Evolutionary conservation across 2,329 filamentous ascomycete genomes (phyloP), one percentile per base, ranked within the genome.

Genomic region (Arthrobotrys megalospora): DNA sequence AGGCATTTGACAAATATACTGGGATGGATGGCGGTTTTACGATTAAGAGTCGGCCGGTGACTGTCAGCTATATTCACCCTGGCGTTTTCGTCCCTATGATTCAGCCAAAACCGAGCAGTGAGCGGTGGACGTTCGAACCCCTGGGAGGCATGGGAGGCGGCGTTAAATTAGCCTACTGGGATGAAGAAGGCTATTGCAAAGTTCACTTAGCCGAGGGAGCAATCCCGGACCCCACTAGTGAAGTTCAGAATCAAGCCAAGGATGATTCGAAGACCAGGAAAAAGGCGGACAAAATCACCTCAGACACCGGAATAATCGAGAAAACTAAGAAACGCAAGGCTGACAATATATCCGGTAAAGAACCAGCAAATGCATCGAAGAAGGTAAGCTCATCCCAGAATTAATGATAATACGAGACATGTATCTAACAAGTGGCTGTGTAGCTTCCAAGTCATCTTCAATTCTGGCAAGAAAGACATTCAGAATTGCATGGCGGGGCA

Each of bases 71-170:
- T 80, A 94, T 94, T 45, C 93, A 96, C 80, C 89, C 92, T n/a
- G 93, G 93, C 4, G 92, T 96, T 1, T 96, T 96, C 82, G 89
- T 94, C 11, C 92, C 92, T 0, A 91, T 92, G 50, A 87, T 91
- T 60, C 88, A 90, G 63, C 87, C 88, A 6, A 86, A 87, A 4
- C 86, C 88, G 0, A 88, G 88, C 16, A 88, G 87, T n/a, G 87
- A 89, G 12, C 86, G 85, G 53, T 90, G 90, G 82, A 91, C 91
- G 0, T 94, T 95, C 82, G 87, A 88, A 36, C 91, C 92, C 1
- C 86, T 93, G 1, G 90, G 89, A 80, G 94, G 94, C 81, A 87
- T 90, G 0, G 86, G 87, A 0, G 80, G 77, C 36, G 81, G 81
- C 21, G 84, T 92, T 72, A 89, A 90, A 76, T 87, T 94, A 48